Evolutionary conservation across 805 yeast genomes (phyloP), one percentile per base, ranked within the genome.

Genomic region (Brettanomyces sp.): DNA sequence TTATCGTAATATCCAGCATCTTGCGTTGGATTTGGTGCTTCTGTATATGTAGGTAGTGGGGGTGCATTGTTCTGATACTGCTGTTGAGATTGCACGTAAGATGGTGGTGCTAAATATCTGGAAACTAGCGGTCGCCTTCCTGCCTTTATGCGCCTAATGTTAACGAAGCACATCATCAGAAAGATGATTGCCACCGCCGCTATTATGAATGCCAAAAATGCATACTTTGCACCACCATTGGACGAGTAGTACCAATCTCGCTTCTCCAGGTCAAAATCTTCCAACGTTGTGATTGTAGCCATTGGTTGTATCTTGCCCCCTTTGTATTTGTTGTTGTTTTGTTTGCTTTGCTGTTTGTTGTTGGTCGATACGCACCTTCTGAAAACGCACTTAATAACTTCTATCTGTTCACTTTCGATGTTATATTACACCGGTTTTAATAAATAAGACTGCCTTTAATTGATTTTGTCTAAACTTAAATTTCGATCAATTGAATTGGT

Each of bases 1-100:
- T 65, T 66, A 59, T 85, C 93, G 55, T 85, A 86, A 59, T 75
- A 82, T 0, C 95, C 96, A 59, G 84, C 76, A 58, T 89, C 96
- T 42, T 63, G 66, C 41, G 75, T 70, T 28, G 80, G 86, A 50
- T 80, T 80, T 0, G 89, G 80, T 13, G 69, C 64, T 11, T 68
- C 85, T 0, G 88, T 76, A 52, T 85, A 85, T 3, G 81, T 72
- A 0, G 95, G 95, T 83, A 86, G 34, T 39, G 43, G 2, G 4
- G 43, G 22, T 18, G 47, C 42, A 45, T 72, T 67, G 52, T 77
- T 74, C 47, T 77, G 80, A 12, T 51, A 44, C 4, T 52, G 53
- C 37, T 35, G 37, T 55, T 84, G 85, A 1, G 88, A 76, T 52
- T 80, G 87, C 41, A 69, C 59, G 57, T 86, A 86, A 9, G 81